These are phyloP conservation scores for Ustanciosporium gigantosporum DNA, from an alignment of 1,284 basidiomycete genomes.

Conservation along the genomic window DNA sequence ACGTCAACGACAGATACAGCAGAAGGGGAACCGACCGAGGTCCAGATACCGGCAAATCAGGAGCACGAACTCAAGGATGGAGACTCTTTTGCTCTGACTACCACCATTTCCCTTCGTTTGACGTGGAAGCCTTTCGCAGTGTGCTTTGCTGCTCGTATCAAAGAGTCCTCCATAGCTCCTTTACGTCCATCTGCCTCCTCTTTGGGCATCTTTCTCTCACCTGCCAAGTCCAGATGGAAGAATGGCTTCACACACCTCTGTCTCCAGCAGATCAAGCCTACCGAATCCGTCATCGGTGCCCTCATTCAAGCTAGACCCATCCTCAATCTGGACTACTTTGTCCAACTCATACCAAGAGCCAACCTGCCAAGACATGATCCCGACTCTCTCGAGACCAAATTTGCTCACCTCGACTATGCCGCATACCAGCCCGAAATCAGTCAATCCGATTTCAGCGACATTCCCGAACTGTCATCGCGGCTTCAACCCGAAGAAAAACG, in stretches of 20 bases:
- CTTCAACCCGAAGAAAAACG: constrained; percentile 16
- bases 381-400: constrained; percentile 24
- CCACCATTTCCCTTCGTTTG: constrained; percentile 30
- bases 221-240: constrained; percentile 29
- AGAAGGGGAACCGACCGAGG: constrained; percentile 5
- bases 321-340: constrained; percentile 31
- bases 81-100: constrained; percentile 30
- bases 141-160: constrained; percentile 35
- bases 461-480: constrained; percentile 10
- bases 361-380: constrained; percentile 26
- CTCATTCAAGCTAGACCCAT: constrained; percentile 23
- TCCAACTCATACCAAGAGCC: constrained; percentile 31
- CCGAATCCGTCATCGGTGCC: constrained; percentile 29
- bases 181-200: constrained; percentile 4
- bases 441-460: constrained; percentile 20
- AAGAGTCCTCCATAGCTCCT: constrained; percentile 17
- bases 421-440: constrained; percentile 25
- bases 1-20: background rate
- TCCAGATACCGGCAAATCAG: constrained; percentile 18
- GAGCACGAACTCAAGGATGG: constrained; percentile 17
- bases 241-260: constrained; percentile 40
- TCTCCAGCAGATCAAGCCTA: constrained; percentile 29
- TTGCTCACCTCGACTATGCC: constrained; percentile 17
- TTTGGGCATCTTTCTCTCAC: constrained; percentile 28
- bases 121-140: constrained; percentile 28